Evolutionary conservation across 129 eudicot genomes (phyloP).

Genomic region (Arctium minus): DNA sequence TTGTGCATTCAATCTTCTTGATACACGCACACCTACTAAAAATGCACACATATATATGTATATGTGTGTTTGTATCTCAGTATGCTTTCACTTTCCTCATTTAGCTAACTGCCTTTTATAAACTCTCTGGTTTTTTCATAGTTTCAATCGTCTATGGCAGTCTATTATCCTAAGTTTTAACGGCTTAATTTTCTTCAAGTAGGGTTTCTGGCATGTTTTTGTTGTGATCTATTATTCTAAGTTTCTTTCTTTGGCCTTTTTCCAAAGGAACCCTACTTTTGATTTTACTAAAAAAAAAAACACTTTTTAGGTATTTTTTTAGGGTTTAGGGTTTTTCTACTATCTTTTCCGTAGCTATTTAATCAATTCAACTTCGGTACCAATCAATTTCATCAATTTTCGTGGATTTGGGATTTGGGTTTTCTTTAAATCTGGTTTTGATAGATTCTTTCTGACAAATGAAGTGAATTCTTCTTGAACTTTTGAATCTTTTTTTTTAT

Average conservation of each 20-base stretch:
- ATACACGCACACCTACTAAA: background rate
- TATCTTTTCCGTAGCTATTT: slow-evolving; percentile 2
- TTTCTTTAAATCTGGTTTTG: background rate
- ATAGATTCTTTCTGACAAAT: background rate
- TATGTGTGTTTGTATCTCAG: background rate
- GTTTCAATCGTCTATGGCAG: slow-evolving; percentile 1
- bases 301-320: slow-evolving; percentile 20
- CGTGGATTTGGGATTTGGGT: background rate
- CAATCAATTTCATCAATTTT: background rate
- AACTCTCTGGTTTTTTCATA: background rate
- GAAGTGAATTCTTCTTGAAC: background rate
- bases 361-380: background rate
- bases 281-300: background rate
- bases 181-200: slow-evolving; percentile 6
- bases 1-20: slow-evolving; percentile 38
- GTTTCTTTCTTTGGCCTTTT: slow-evolving; percentile 20
- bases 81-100: slow-evolving; percentile 20
- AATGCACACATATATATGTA: background rate
- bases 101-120: slow-evolving; percentile 15
- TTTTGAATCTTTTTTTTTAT: background rate
- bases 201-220: slow-evolving; percentile 19
- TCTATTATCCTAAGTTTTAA: slow-evolving; percentile 16
- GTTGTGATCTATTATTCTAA: slow-evolving; percentile 6
- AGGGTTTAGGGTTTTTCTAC: slow-evolving; percentile 42
- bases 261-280: slow-evolving; percentile 11